A percentile compares a stretch with the other conserved stretches of the same genome.
Evolutionary conservation across 148 eudicot species (phyloP).

Genomic region (Spergularia marina): DNA sequence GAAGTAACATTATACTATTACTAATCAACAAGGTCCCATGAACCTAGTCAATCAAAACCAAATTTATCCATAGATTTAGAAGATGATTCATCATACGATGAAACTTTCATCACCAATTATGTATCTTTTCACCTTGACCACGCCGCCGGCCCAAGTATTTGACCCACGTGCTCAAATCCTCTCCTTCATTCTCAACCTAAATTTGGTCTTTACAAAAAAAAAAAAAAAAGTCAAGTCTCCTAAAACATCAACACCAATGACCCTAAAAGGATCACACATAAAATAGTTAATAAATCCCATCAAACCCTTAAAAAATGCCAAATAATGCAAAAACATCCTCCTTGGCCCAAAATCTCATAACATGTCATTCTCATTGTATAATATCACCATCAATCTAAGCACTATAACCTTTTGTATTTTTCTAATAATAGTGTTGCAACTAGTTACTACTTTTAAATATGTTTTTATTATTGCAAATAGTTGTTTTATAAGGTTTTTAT

Average conservation of each 20-base stretch:
- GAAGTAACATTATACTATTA: too few relatives aligned
- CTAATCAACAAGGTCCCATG: background rate
- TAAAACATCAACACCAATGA: constrained; percentile 9
- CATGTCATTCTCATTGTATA: constrained; percentile 22
- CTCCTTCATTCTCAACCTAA: background rate
- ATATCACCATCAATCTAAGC: constrained; percentile 15
- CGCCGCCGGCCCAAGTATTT: constrained; percentile 28
- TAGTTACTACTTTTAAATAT: background rate
- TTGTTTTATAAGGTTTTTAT: background rate
- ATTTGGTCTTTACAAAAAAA: background rate
- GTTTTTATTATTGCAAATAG: constrained; percentile 12
- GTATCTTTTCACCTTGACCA: constrained; percentile 28
- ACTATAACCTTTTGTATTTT: constrained; percentile 19
- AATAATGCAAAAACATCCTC: constrained; percentile 35
- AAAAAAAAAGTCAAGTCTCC: constrained; percentile 14
- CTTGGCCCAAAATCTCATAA: constrained; percentile 26
- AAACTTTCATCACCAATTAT: constrained; percentile 9
- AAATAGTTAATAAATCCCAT: constrained; percentile 4
- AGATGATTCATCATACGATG: background rate
- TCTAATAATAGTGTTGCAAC: constrained; percentile 8
- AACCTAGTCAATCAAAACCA: background rate
- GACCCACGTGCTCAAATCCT: constrained; percentile 31
- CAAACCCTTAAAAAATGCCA: background rate
- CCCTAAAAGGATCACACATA: background rate
- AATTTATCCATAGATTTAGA: background rate